Percentiles rank a stretch among this genome's conserved stretches.
phyloP scores from a whole-genome alignment of 2,329 filamentous ascomycete species.

The Tolypocladium ophioglossoides region DNA sequence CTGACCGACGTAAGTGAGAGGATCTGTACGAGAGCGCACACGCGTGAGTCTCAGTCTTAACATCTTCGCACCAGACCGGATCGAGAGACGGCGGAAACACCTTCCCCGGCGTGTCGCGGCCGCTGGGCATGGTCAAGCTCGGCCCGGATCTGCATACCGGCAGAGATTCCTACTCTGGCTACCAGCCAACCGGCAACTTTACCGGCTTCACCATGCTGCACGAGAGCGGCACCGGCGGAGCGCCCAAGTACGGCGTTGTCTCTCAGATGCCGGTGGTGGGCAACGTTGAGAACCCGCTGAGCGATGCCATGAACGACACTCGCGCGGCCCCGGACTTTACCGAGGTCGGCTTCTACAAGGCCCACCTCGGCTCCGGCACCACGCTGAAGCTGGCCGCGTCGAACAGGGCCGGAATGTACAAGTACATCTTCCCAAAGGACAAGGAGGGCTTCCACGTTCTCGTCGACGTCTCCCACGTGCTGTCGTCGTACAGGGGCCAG shows the following conservation, averaged over 20 bases:
- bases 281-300: conserved; percentile 40
- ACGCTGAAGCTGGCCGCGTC: conserved; percentile 46
- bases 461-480: conserved; percentile 56
- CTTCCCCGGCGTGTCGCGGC: conserved; percentile 37
- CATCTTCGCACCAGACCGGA: conserved; percentile 24
- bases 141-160: conserved; percentile 38
- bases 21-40: neutral
- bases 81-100: conserved; percentile 35
- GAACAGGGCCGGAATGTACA: conserved; percentile 45
- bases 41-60: neutral
- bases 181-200: conserved; percentile 38
- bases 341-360: conserved; percentile 51
- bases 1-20: conserved; percentile 20
- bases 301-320: conserved; percentile 41
- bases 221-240: conserved; percentile 57
- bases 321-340: conserved; percentile 40
- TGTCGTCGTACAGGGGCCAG: conserved; percentile 50
- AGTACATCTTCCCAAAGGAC: conserved; percentile 44
- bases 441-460: conserved; percentile 34
- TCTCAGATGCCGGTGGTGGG: conserved; percentile 47
- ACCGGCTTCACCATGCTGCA: conserved; percentile 55
- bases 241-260: conserved; percentile 59
- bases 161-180: conserved; percentile 42
- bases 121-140: conserved; percentile 38
- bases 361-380: conserved; percentile 43